Evolutionary conservation across 352 stramenopile genomes (phyloP).

Genomic region (Nannochloropsis limnetica): DNA sequence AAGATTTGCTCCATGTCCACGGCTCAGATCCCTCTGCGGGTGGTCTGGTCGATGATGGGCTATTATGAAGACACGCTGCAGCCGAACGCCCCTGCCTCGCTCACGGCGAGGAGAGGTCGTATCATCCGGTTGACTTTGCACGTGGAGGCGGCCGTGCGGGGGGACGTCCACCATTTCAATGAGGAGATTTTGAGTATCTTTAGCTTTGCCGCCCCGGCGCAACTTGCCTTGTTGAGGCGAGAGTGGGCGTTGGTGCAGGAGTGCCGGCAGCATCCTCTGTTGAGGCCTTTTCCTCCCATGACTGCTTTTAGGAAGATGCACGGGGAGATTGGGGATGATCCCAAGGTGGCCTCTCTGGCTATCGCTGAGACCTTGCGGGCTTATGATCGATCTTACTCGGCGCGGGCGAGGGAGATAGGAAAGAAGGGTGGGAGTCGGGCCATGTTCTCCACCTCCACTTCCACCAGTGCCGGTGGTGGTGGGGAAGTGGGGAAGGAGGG

Average conservation of each 20-base stretch:
- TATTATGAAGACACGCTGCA: slow-evolving; percentile 33
- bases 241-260: slow-evolving; percentile 17
- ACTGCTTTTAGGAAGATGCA: slow-evolving; percentile 5
- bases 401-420: not conserved
- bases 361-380: not conserved
- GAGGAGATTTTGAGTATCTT: slow-evolving; percentile 25
- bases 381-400: slow-evolving; percentile 20
- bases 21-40: slow-evolving; percentile 16
- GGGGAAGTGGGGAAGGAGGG: no score
- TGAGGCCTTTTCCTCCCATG: not conserved
- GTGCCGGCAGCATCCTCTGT: slow-evolving; percentile 1
- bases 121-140: slow-evolving; percentile 2
- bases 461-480: not conserved
- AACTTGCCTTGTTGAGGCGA: not conserved
- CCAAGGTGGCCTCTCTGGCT: slow-evolving; percentile 10
- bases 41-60: slow-evolving; percentile 31
- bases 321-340: slow-evolving; percentile 16
- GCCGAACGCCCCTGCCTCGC: not conserved
- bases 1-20: slow-evolving; percentile 7
- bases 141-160: not conserved
- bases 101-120: not conserved
- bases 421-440: not conserved
- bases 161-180: not conserved
- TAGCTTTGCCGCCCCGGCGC: not conserved
- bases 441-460: not conserved